Evolutionary conservation across 23 red algal genomes (phyloP).

Genomic region (Cyanidiococcus yangmingshanensis): DNA sequence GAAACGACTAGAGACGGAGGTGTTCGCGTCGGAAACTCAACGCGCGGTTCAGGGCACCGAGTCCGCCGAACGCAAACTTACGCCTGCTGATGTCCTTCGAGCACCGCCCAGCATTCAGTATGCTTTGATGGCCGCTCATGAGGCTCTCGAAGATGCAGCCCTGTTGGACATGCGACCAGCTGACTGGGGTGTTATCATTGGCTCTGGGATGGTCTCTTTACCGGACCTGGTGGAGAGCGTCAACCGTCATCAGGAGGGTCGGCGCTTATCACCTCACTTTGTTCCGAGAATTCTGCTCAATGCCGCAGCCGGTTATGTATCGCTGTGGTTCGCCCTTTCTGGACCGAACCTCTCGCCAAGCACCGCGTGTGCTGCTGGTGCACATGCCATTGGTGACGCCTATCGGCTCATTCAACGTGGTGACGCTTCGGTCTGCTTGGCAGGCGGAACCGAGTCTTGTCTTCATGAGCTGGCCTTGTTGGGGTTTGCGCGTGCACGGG

Average conservation of each 20-base stretch:
- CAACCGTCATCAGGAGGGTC: background rate
- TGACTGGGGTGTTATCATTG: slow-evolving; percentile 43
- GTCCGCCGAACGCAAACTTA: slow-evolving; percentile 15
- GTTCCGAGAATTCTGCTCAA: slow-evolving; percentile 53
- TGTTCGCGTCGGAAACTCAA: background rate
- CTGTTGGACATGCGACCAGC: background rate
- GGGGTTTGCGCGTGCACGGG: slow-evolving; percentile 47
- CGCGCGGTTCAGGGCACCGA: background rate
- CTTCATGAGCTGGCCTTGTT: slow-evolving; percentile 38
- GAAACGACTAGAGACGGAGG: background rate
- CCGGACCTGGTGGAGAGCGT: slow-evolving; percentile 27
- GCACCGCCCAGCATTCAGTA: slow-evolving; percentile 34
- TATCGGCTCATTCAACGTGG: slow-evolving; percentile 35
- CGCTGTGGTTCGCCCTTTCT: slow-evolving; percentile 29
- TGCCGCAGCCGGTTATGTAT: slow-evolving; percentile 49
- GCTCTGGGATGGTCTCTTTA: slow-evolving; percentile 48
- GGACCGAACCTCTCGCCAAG: slow-evolving; percentile 34
- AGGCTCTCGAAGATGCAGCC: slow-evolving; percentile 40
- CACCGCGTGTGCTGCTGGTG: slow-evolving; percentile 61
- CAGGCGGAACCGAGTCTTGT: slow-evolving; percentile 55
- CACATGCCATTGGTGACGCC: slow-evolving; percentile 59
- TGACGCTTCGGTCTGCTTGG: slow-evolving; percentile 47
- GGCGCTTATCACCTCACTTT: slow-evolving; percentile 42
- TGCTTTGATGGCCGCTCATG: slow-evolving; percentile 39
- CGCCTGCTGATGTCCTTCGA: background rate